Evolutionary conservation across 108 stramenopile species (phyloP), one percentile per base, ranked within the genome.

Genomic region (Mayamaea pseudoterrestris): DNA sequence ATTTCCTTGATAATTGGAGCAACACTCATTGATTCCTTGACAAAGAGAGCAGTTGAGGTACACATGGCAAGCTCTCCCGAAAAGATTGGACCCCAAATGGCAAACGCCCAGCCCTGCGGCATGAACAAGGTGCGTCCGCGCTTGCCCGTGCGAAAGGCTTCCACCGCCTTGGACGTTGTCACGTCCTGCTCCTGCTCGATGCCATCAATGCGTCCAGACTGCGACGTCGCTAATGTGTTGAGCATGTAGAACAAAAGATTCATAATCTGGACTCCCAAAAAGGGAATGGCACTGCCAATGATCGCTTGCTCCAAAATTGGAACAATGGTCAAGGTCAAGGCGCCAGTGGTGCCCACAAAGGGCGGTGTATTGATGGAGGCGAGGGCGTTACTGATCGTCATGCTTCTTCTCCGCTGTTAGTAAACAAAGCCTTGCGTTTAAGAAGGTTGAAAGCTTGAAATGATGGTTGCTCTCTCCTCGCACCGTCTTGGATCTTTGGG

Each of bases 51-150:
- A 3, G 71, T 14, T 63, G 34, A 52, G 78, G 83, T 5, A 66
- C 60, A 22, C 78, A 42, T 1, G 64, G 48, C 43, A 65, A 90
- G 14, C 68, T 58, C 28, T 73, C 71, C 52, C 78, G 70, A 50
- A 56, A 80, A 90, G 50, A 90, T 90, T 17, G 81, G 48, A 9
- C 70, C 78, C 88, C 88, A 90, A 48, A 90, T 90, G 14, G 68
- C 50, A 58, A 90, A 90, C 29, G 88, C 78, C 35, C 46, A 55
- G 0, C 67, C 73, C 14, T 60, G 58, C 1, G 88, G 88, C 0
- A 82, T 80, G 13, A 90, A 62, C 39, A 90, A 43, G 0, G 88
- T 80, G 55, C 81, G 82, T 24, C 24, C 26, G 2, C 27, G 24
- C 37, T 39, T 39, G 3, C 37, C 20, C 18, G 12, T 8, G 12